Base-by-base conservation (phyloP, 2,329 filamentous ascomycete species). In the Stemphylium beticola region DNA sequence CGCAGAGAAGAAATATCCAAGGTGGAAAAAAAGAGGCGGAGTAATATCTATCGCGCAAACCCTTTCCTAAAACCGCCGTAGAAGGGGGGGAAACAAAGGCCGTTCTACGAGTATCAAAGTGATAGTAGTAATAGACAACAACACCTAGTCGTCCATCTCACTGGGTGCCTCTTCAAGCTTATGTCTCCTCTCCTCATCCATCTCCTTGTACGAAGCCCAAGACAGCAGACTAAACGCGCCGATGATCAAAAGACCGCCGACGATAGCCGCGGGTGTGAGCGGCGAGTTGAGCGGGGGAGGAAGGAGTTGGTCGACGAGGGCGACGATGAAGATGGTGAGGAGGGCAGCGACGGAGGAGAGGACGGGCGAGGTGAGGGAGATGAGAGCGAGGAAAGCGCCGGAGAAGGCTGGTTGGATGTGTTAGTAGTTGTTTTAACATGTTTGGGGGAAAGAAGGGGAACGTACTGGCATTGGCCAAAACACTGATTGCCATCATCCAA, bases 241-340 rank as follows among this genome's bases (percentile, higher is more conserved):
- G 53, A 96, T 90, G 68, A 99, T 99, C 66, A 98, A 81, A 24
- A 89, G 70, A 0, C 95, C 93, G n/a, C 95, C 95, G 0, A 86
- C 69, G 11, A 98, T 82, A 3, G 93, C 90, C 0, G 92, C 90
- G 4, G 82, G 78, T 46, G 87, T 90, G 17, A 96, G 80, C 0
- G 89, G 85, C 65, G 89, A 83, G 44, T 93, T 91, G n/a, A 82
- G 69, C 2, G 80, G 80, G 4, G 78, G 78, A 0, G 91, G 96
- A 38, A 93, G 81, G 52, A 93, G 73, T 87, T 95, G 96, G 76
- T 99, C 95, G 50, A 91, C 91, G 26, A 98, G 80, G 0, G 93
- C 95, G 6, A 99, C 95, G 57, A 98, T 86, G 81, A 99, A 98
- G 63, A 99, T 99, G 18, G 95, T 99, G 41, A 99, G 82, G 6